Evolutionary conservation across 1,284 basidiomycete genomes (phyloP), one percentile per base, ranked within the genome.

Genomic region (Athelia sp.): DNA sequence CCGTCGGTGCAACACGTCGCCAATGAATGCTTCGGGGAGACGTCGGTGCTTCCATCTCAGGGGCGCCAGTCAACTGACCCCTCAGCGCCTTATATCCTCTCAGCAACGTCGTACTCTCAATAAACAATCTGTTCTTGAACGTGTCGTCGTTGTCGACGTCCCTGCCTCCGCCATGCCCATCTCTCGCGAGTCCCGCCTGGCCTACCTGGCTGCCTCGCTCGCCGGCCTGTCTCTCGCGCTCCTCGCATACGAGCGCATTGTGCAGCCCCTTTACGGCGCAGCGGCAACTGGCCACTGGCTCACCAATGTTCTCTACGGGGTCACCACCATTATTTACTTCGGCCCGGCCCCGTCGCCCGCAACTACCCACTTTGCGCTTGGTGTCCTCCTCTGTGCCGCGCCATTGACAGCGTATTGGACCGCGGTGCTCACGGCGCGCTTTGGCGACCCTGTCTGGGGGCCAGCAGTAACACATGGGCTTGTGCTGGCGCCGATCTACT

Each of bases 321-420:
- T 73, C 24, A 54, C 64, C 26, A 31, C 70, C 10, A 52, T 63
- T 15, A 64, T 71, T 21, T 58, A 62, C 15, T 24, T 67, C 22
- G 61, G 64, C 14, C 69, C 71, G 2, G 29, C 17, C 14, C 32
- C 29, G 15, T 32, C 45, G 14, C 18, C 14, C 4, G 59, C 62
- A 49, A 50, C 55, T 26, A 63, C 68, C 29, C 50, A 70, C 44
- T 56, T 79, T 11, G 63, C 66, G 38, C 66, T 76, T 13, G 78
- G 75, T 17, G 48, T 71, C 2, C 58, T 78, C 24, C 62, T 85
- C n/a, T 71, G 74, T 50, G 58, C 72, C 29, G 72, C 84, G 36
- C 84, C 88, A 1, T 72, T 78, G 53, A 71, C 79, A 13, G 76
- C 79, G 10, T 86, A 87, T 56, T 85, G 79, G 75, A 65, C 77